phyloP scores from a whole-genome alignment of 164 flowering plant genomes.

The Umbellularia californica region DNA sequence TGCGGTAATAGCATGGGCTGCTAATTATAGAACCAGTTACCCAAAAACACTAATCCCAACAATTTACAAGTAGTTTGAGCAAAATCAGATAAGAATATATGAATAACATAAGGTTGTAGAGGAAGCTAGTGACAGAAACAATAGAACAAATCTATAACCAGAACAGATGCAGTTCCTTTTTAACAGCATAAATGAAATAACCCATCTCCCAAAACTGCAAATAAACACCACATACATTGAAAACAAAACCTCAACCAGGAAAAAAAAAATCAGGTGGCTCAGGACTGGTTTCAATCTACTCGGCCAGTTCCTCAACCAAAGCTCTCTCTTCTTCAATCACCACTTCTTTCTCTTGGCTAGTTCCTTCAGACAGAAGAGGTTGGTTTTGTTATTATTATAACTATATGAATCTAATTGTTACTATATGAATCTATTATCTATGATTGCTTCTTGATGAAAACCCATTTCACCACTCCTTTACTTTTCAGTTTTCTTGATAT shows the following conservation, averaged over 20 bases:
- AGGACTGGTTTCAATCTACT: background rate
- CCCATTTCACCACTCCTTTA: background rate
- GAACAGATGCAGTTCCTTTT: constrained; percentile 7
- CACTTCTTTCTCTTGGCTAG: constrained; percentile 18
- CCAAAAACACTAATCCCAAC: too few species aligned
- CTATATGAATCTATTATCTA: too few species aligned
- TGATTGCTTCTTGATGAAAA: too few species aligned
- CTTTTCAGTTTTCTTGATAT: background rate
- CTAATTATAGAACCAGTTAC: too few species aligned
- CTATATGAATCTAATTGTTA: too few species aligned
- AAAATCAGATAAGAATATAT: background rate
- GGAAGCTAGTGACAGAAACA: background rate
- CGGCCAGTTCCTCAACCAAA: constrained; percentile 10
- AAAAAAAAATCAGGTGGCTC: constrained; percentile 11
- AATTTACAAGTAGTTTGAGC: background rate
- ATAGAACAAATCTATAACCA: background rate
- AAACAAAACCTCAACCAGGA: background rate
- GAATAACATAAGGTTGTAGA: background rate
- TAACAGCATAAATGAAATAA: background rate
- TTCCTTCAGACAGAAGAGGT: constrained; percentile 10
- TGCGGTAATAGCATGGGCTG: background rate
- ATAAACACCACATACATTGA: background rate
- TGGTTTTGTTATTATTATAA: too few species aligned
- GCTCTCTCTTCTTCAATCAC: constrained; percentile 28
- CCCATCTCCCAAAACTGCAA: background rate